phyloP scores from a whole-genome alignment of 192 early-diverging fungal genomes.

The Piromyces finnis region DNA sequence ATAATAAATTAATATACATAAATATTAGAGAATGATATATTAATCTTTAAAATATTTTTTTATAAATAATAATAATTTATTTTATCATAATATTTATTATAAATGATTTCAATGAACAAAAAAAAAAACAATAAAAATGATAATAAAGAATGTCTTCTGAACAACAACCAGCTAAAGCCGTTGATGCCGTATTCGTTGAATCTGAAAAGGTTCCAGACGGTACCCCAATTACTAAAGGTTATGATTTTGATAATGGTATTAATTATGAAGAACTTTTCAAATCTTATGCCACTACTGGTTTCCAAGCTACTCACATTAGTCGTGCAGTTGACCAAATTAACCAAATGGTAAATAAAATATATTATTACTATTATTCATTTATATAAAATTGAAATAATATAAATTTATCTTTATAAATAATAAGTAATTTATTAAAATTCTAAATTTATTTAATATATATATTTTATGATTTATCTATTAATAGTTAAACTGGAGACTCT shows the following conservation, averaged over 20 bases:
- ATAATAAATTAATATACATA: too few relatives aligned
- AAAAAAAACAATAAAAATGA: too few relatives aligned
- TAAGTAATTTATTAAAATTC: too few relatives aligned
- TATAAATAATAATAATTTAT: too few relatives aligned
- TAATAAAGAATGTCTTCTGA: background rate
- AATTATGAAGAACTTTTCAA: conserved; percentile 52
- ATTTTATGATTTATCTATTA: too few relatives aligned
- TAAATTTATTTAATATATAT: too few relatives aligned
- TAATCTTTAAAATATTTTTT: too few relatives aligned
- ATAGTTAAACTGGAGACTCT: conserved; percentile 58
- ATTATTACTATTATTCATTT: background rate
- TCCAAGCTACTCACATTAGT: conserved; percentile 80
- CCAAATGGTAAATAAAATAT: conserved; percentile 61
- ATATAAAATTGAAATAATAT: conserved; percentile 1
- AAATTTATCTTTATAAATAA: conserved; percentile 5
- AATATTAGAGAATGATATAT: too few relatives aligned
- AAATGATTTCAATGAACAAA: too few relatives aligned
- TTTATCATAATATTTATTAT: too few relatives aligned
- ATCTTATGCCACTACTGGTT: conserved; percentile 65
- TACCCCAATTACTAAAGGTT: conserved; percentile 40
- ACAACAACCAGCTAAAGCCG: background rate
- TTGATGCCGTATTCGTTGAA: conserved; percentile 21
- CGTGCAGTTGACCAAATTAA: conserved; percentile 83
- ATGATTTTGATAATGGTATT: conserved; percentile 80
- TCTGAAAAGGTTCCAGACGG: conserved; percentile 53